These are phyloP conservation scores for Mortierella sp. DNA, from an alignment of 371 early-diverging fungal genomes.

Conservation along the genomic window DNA sequence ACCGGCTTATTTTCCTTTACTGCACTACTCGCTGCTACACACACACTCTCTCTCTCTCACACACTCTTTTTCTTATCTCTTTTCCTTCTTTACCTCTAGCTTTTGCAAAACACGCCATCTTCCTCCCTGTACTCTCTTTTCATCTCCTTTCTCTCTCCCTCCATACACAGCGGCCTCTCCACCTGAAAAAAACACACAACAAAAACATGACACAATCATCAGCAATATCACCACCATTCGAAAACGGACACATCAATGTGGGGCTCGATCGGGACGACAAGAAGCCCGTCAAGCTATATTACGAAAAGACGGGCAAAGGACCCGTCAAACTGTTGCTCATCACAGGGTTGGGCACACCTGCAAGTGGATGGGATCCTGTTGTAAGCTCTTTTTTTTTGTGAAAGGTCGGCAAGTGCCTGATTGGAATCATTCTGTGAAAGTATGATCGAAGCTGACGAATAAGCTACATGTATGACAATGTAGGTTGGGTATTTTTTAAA, in stretches of 20 bases:
- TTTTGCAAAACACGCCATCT: not conserved
- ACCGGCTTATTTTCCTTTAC: not conserved
- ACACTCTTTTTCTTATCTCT: not conserved
- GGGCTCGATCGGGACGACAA: conserved; percentile 31
- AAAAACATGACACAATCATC: conserved; percentile 14
- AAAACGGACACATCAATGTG: conserved; percentile 39
- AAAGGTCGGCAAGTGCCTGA: too few relatives aligned
- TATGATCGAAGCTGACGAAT: not conserved
- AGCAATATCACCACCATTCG: not conserved
- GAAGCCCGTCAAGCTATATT: conserved; percentile 45
- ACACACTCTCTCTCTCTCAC: not conserved
- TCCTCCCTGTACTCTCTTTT: not conserved
- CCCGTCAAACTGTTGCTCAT: conserved; percentile 46
- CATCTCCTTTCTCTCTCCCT: not conserved
- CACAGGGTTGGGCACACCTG: conserved; percentile 45
- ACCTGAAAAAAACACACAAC: not conserved
- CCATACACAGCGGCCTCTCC: too few relatives aligned
- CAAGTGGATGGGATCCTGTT: conserved; percentile 47
- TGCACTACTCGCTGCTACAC: not conserved
- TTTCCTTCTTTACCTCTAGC: not conserved
- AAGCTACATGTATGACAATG: not conserved
- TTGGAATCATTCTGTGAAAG: not conserved
- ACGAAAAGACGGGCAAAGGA: conserved; percentile 49
- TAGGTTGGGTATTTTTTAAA: conserved; percentile 46
- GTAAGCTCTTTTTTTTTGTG: conserved; percentile 18